Base-by-base conservation (phyloP, 2,329 filamentous ascomycete genomes). In the Acrodontium crateriforme region DNA sequence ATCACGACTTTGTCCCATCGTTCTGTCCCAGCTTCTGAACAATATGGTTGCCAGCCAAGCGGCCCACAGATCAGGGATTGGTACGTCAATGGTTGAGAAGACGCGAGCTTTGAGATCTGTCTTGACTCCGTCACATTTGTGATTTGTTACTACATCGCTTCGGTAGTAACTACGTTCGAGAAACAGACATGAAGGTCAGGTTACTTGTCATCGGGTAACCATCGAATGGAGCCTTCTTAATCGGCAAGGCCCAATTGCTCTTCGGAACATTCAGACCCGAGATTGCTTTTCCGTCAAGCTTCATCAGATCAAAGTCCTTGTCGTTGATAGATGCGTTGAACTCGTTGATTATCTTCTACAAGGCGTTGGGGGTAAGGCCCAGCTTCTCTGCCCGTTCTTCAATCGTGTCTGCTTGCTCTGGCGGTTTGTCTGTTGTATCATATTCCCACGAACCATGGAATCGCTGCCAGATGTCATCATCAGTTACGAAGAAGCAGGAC, bases 361-460 rank as follows among this genome's bases (percentile, higher is more conserved):
- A 37, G 24, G 46, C 44, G 16, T 51, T 38, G 3, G 54, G 44
- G 31, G 57, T 43, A 9, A 57, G 32, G 5, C 47, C 46, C n/a
- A 59, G 43, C 34, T 56, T 57, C 24, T 49, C 35, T 1, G 55
- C 56, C 21, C 58, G 42, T 11, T 53, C 55, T 24, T 48, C 46
- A 26, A 58, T 59, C 3, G 53, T 55, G 21, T 58, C 47, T 7
- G 51, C 52, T 28, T 53, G 43, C 35, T 54, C 52, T 5, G 55
- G 57, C 24, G 55, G 53, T 18, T 53, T 39, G 29, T 59, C 55
- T 2, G 56, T 58, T 2, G 56, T 59, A 12, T 59, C 54, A 27
- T 55, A 59, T 3, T 58, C 57, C 56, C 55, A 59, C 24, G 50
- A 51, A 9, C 54, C 55, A 16, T 53, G 46, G 48, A 59, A 59